phyloP scores from a whole-genome alignment of 352 stramenopile species.

The Phytophthora europaea region DNA sequence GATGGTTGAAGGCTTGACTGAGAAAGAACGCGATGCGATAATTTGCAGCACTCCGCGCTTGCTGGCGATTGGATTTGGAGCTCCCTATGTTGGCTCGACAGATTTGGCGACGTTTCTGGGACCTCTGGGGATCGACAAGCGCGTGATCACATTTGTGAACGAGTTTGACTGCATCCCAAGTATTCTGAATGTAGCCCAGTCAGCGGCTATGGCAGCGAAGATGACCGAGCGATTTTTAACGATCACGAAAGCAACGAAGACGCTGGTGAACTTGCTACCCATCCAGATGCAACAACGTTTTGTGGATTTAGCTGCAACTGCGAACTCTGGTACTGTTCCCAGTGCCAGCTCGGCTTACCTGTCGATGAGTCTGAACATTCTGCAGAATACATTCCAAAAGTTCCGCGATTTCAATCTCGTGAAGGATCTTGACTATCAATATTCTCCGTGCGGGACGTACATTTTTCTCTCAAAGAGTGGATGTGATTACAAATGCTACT shows the following conservation, averaged over 20 bases:
- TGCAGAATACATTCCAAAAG: conserved; percentile 86
- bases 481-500: conserved; percentile 59
- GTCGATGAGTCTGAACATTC: conserved; percentile 80
- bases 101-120: conserved; percentile 58
- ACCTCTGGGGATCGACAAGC: conserved; percentile 55
- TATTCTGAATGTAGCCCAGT: conserved; percentile 86
- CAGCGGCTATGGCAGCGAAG: conserved; percentile 78
- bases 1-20: conserved; percentile 33
- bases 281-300: conserved; percentile 81
- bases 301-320: conserved; percentile 44
- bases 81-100: conserved; percentile 75
- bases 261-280: conserved; percentile 76
- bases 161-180: conserved; percentile 89
- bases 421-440: conserved; percentile 82
- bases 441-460: conserved; percentile 81
- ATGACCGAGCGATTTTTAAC: conserved; percentile 83
- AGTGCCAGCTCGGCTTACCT: conserved; percentile 78
- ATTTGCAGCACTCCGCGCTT: conserved; percentile 53
- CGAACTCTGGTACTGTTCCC: conserved; percentile 35
- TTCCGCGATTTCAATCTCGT: conserved; percentile 83
- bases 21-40: conserved; percentile 34
- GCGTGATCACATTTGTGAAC: conserved; percentile 85
- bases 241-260: conserved; percentile 85
- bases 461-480: conserved; percentile 78
- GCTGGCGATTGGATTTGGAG: conserved; percentile 81